A percentile compares a stretch with the other conserved stretches of the same genome.
Evolutionary conservation across 164 flowering plant species (phyloP).

Genomic region (Sedum album): DNA sequence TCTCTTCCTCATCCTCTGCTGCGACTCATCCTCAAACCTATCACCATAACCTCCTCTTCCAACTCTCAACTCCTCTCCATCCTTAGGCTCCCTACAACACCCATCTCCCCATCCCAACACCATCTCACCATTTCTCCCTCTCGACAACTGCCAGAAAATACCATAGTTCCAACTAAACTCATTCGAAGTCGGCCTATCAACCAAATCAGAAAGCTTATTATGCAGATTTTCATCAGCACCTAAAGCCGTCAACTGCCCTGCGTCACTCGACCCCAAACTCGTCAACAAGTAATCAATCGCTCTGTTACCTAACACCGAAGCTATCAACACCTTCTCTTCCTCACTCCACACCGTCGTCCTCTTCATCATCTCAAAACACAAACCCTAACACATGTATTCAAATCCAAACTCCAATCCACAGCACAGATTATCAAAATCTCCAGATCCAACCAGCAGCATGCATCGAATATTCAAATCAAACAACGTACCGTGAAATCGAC

Average conservation of each 20-base stretch:
- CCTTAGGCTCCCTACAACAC: conserved; percentile 75
- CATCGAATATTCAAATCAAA: neutral
- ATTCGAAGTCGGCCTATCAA: conserved; percentile 51
- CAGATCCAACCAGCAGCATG: neutral
- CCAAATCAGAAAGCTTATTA: conserved; percentile 80
- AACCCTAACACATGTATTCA: conserved; percentile 8
- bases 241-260: conserved; percentile 32
- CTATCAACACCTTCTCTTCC: conserved; percentile 61
- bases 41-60: conserved; percentile 22
- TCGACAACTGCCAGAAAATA: conserved; percentile 83
- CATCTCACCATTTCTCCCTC: conserved; percentile 60
- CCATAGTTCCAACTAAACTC: conserved; percentile 87
- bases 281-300: conserved; percentile 67
- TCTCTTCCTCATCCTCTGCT: conserved; percentile 76
- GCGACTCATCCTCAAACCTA: conserved; percentile 46
- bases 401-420: neutral
- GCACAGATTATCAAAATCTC: neutral
- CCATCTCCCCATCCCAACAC: conserved; percentile 97
- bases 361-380: conserved; percentile 22
- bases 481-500: neutral
- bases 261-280: conserved; percentile 40
- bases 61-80: conserved; percentile 56
- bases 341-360: conserved; percentile 39
- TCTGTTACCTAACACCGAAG: conserved; percentile 49
- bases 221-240: conserved; percentile 62